These are phyloP conservation scores for Claviceps pusilla DNA, from an alignment of 2,329 filamentous ascomycete genomes.

Conservation along the genomic window DNA sequence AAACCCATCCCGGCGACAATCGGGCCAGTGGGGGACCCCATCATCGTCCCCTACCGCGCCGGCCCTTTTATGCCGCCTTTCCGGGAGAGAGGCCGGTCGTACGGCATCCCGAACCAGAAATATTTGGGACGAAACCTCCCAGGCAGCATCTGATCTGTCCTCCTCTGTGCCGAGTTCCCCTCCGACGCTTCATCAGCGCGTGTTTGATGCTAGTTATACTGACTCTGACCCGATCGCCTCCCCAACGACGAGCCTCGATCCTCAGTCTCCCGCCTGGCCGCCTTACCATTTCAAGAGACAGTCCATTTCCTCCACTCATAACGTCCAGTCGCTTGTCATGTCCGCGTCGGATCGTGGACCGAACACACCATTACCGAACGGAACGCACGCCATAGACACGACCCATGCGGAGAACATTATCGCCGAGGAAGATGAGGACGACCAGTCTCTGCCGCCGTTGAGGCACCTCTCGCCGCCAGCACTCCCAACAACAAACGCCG, in stretches of 20 bases:
- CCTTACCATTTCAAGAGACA: constrained; percentile 37
- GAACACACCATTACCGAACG: constrained; percentile 10
- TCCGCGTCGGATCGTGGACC: constrained; percentile 19
- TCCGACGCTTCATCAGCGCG: constrained; percentile 51
- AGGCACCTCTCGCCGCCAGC: constrained; percentile 13
- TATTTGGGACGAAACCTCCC: constrained; percentile 34
- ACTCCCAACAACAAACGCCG: constrained; percentile 12
- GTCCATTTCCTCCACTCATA: constrained; percentile 40
- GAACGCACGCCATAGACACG: constrained; percentile 7
- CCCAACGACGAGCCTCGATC: constrained; percentile 61
- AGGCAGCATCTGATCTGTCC: constrained; percentile 49
- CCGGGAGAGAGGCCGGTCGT: constrained; percentile 35
- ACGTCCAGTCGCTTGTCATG: constrained; percentile 25
- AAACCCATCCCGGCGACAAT: constrained; percentile 20
- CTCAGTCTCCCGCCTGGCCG: constrained; percentile 46
- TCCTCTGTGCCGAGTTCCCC: constrained; percentile 76
- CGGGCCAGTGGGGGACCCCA: constrained; percentile 23
- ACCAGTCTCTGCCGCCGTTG: constrained; percentile 8
- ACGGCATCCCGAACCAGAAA: constrained; percentile 26
- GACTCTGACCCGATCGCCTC: constrained; percentile 60
- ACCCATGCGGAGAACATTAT: constrained; percentile 18
- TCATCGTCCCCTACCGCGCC: constrained; percentile 24
- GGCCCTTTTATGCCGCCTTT: constrained; percentile 26
- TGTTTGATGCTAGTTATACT: constrained; percentile 57
- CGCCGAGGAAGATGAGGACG: constrained; percentile 25